Conservation (phyloP, 805 yeast genomes). For the Lachancea sp. region DNA sequence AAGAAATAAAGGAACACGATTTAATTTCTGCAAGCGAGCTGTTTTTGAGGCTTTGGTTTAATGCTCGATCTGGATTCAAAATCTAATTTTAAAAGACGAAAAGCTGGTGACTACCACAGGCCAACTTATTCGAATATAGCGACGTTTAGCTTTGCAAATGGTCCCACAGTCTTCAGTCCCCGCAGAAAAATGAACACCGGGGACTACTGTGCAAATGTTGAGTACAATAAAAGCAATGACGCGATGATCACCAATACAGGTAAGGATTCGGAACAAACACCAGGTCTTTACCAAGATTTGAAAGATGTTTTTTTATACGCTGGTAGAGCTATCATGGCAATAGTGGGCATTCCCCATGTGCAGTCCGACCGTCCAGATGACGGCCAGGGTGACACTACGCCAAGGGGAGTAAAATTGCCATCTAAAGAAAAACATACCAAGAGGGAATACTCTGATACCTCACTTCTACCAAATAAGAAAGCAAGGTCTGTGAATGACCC, state of each 20-base stretch:
- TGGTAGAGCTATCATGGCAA: constrained; percentile 2
- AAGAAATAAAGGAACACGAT: too few relatives aligned
- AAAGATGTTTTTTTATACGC: constrained; percentile 5
- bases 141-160: constrained; percentile 17
- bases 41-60: not conserved
- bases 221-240: too few relatives aligned
- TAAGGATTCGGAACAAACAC: not conserved
- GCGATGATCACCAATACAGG: too few relatives aligned
- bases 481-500: constrained; percentile 1
- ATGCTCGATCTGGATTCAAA: not conserved
- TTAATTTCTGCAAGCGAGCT: too few relatives aligned
- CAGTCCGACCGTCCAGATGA: not conserved
- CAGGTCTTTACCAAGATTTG: constrained; percentile 1
- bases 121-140: constrained; percentile 21
- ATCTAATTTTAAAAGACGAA: constrained; percentile 13
- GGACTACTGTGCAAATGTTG: too few relatives aligned
- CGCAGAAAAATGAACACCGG: constrained; percentile 12
- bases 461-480: not conserved
- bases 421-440: not conserved
- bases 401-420: not conserved
- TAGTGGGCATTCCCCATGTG: not conserved
- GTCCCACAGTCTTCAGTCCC: constrained; percentile 19
- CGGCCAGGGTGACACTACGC: not conserved
- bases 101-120: constrained; percentile 14
- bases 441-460: not conserved